Base-by-base conservation (phyloP, 495 filamentous ascomycete genomes). In the Hypoxylon lienhwacheense region DNA sequence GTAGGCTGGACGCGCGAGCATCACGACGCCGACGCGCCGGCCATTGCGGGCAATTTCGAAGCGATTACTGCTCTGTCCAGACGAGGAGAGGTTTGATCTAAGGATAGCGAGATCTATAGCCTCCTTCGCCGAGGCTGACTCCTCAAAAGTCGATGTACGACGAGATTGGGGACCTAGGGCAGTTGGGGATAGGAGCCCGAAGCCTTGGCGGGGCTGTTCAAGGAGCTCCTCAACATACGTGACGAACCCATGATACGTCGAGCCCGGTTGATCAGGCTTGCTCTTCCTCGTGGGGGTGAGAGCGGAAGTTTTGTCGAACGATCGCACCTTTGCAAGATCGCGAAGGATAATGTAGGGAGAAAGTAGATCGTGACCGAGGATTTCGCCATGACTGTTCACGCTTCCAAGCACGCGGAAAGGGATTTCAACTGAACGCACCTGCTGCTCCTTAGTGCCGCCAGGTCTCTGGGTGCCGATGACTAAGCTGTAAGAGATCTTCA, bases 1-100 rank as follows among this genome's bases (percentile, higher is more conserved):
- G 73, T 96, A 96, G 0, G 92, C 85, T 0, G 95, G 88, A n/a
- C 95, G 84, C 15, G 90, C 85, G 20, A 98, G 81, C 59, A 88
- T 90, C 35, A 97, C 80, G 2, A 90, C 87, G 5, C 88, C 93
- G 22, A 98, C 90, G 17, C 86, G 86, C 40, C 81, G 77, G 22
- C 91, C 89, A 65, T 89, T 88, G 5, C 95, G 87, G 4, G 92
- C 88, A 62, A 98, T 97, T 64, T 95, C 90, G 70, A 97, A 98
- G 22, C 89, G 83, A 67, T 91, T 96, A 19, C 86, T 78, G 61
- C 85, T 87, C 50, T 85, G 84, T 5, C 82, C 80, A 12, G 73
- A 70, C 39, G 71, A 68, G 0, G 81, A 71, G 37, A 83, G 67
- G 61, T 93, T 95, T 50, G 87, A 85, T 28, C 80, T 74, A 4